phyloP scores from a whole-genome alignment of 257 asterid species.

The Cynanchum wilfordii region DNA sequence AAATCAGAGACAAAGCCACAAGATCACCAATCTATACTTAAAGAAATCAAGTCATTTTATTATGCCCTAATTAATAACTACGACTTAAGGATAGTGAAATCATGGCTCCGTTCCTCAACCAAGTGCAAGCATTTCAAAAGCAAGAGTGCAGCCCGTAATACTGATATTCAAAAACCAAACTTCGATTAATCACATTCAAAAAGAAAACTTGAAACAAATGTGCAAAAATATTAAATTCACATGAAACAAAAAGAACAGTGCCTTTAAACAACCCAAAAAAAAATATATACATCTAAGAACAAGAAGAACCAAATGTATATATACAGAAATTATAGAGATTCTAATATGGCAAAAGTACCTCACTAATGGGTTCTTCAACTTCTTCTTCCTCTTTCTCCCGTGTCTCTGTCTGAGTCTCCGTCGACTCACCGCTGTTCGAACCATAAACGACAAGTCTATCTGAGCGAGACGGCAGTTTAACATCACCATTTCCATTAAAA shows the following conservation, averaged over 20 bases:
- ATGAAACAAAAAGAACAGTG: neutral
- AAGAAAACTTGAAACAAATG: neutral
- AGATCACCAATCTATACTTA: neutral
- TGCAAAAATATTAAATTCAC: neutral
- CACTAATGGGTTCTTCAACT: constrained; percentile 34
- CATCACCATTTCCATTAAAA: constrained; percentile 17
- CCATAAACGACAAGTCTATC: constrained; percentile 28
- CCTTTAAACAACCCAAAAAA: neutral
- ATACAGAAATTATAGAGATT: neutral
- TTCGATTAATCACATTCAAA: neutral
- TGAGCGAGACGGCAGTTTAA: constrained; percentile 28
- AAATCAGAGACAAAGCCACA: neutral
- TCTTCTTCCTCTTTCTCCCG: constrained; percentile 30
- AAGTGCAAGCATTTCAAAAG: neutral
- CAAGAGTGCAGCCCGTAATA: neutral
- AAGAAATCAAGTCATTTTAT: neutral
- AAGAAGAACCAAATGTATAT: neutral
- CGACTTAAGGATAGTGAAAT: neutral
- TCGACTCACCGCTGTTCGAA: constrained; percentile 39
- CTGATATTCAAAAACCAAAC: neutral
- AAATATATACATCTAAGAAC: neutral
- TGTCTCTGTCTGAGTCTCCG: constrained; percentile 42
- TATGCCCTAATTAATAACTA: neutral
- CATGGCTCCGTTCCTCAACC: neutral
- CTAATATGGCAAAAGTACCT: constrained; percentile 27